Conservation (phyloP, 805 yeast genomes). For the Schwanniomyces pseudopolymorphus region DNA sequence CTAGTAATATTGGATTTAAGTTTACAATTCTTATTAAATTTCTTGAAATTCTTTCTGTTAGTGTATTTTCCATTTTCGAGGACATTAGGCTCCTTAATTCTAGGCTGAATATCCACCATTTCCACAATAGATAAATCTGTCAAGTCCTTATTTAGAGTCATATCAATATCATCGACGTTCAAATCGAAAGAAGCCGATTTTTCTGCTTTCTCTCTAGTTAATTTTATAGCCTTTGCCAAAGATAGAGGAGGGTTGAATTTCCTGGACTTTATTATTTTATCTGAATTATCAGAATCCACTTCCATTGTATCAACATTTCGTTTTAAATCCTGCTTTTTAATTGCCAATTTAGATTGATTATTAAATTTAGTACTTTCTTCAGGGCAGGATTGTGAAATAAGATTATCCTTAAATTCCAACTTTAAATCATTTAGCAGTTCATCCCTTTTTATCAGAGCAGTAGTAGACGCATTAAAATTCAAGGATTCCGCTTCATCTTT, state of each 20-base stretch:
- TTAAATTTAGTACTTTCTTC: not conserved
- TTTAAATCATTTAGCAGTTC: not conserved
- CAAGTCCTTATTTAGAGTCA: constrained; percentile 13
- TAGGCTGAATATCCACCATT: constrained; percentile 18
- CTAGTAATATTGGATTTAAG: constrained; percentile 18
- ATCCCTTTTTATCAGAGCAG: not conserved
- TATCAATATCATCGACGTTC: constrained; percentile 9
- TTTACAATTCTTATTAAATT: constrained; percentile 22
- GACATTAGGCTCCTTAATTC: constrained; percentile 5
- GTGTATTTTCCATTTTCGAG: constrained; percentile 2
- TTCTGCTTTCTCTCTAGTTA: constrained; percentile 22
- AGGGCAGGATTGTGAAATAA: not conserved
- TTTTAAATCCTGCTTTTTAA: not conserved
- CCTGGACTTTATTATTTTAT: constrained; percentile 2
- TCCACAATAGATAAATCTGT: constrained; percentile 32
- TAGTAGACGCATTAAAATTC: not conserved
- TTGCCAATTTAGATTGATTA: not conserved
- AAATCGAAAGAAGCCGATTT: constrained; percentile 26
- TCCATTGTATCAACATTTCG: not conserved
- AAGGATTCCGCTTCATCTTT: not conserved
- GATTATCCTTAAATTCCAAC: no score
- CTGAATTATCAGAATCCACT: not conserved
- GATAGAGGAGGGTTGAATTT: constrained; percentile 16
- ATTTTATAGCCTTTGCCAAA: constrained; percentile 28
- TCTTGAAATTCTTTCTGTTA: constrained; percentile 31